Conservation (phyloP, 768 basidiomycete genomes). For the Tulasnella sp. region DNA sequence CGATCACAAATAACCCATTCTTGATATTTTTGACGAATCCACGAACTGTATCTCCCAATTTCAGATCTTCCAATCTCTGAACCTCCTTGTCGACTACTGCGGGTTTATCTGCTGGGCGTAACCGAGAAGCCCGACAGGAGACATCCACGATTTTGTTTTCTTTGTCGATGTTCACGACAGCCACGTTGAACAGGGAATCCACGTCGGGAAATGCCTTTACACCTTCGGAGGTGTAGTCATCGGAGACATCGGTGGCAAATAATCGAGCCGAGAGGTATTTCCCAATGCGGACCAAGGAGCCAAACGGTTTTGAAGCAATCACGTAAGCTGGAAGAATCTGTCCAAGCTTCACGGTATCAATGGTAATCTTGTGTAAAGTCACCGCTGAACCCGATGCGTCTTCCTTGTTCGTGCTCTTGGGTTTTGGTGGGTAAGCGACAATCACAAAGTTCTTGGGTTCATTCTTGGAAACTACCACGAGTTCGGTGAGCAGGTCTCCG, state of each 20-base stretch:
- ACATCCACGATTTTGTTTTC: conserved; percentile 57
- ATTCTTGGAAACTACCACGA: conserved; percentile 84
- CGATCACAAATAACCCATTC: conserved; percentile 77
- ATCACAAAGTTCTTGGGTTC: conserved; percentile 76
- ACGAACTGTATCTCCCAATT: conserved; percentile 60
- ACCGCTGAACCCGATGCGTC: no score
- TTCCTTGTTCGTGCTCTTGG: no score
- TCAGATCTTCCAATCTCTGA: conserved; percentile 42
- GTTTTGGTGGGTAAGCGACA: conserved; percentile 60
- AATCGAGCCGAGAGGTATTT: conserved; percentile 59
- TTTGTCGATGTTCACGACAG: conserved; percentile 56
- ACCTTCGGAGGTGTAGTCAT: no score
- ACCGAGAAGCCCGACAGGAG: conserved; percentile 63
- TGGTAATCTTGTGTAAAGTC: no score
- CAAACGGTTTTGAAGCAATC: conserved; percentile 50
- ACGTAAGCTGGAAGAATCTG: conserved; percentile 74
- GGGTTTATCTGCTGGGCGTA: conserved; percentile 39
- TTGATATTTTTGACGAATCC: conserved; percentile 84
- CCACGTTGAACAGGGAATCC: conserved; percentile 55
- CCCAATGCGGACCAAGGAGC: conserved; percentile 65
- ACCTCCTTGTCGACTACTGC: conserved; percentile 58
- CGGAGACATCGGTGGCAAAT: conserved; percentile 68
- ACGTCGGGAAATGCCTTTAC: no score
- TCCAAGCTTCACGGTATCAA: conserved; percentile 51
- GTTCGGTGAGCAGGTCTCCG: conserved; percentile 57